A percentile compares a stretch with the other conserved stretches of the same genome.
Evolutionary conservation across 2,329 filamentous ascomycete genomes (phyloP).

Genomic region (Corynespora cassiicola): DNA sequence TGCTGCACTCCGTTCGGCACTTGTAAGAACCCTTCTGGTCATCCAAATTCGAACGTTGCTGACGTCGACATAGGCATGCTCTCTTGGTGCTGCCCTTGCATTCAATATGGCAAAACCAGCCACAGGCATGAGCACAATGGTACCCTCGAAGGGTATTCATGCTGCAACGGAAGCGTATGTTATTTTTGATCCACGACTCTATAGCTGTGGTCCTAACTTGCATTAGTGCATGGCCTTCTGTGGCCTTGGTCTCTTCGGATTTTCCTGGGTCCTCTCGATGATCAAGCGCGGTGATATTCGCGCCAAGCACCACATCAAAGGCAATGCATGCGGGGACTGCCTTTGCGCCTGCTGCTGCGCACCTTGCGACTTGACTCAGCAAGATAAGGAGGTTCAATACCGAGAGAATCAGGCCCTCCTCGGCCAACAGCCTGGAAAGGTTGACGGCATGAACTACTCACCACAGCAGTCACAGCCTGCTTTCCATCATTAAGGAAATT

Average conservation of each 20-base stretch:
- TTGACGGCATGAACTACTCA: slow-evolving; percentile 29
- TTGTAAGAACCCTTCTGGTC: slow-evolving; percentile 27
- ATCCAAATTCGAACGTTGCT: slow-evolving; percentile 7
- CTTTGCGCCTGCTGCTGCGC: slow-evolving; percentile 41
- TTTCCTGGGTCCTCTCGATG: slow-evolving; percentile 39
- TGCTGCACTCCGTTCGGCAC: slow-evolving; percentile 39
- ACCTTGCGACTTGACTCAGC: slow-evolving; percentile 42
- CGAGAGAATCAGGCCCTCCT: slow-evolving; percentile 24
- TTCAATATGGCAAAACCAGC: slow-evolving; percentile 36
- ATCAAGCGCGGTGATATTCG: slow-evolving; percentile 40
- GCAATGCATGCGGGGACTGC: slow-evolving; percentile 41
- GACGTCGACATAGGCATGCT: slow-evolving; percentile 30
- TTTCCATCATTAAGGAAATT: slow-evolving; percentile 8
- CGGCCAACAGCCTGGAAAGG: slow-evolving; percentile 26
- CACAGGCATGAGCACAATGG: slow-evolving; percentile 36
- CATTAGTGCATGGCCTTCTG: slow-evolving; percentile 33
- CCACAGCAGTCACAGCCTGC: slow-evolving; percentile 25
- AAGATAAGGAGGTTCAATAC: slow-evolving; percentile 38
- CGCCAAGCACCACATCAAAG: slow-evolving; percentile 36
- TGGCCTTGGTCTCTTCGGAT: slow-evolving; percentile 28
- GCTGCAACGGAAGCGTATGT: slow-evolving; percentile 34
- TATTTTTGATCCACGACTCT: too few relatives aligned
- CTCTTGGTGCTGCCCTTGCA: slow-evolving; percentile 41
- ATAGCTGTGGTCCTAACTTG: not conserved
- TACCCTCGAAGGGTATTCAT: slow-evolving; percentile 33